Base-by-base conservation (phyloP, 2,329 filamentous ascomycete genomes). In the Diaporthe vexans region DNA sequence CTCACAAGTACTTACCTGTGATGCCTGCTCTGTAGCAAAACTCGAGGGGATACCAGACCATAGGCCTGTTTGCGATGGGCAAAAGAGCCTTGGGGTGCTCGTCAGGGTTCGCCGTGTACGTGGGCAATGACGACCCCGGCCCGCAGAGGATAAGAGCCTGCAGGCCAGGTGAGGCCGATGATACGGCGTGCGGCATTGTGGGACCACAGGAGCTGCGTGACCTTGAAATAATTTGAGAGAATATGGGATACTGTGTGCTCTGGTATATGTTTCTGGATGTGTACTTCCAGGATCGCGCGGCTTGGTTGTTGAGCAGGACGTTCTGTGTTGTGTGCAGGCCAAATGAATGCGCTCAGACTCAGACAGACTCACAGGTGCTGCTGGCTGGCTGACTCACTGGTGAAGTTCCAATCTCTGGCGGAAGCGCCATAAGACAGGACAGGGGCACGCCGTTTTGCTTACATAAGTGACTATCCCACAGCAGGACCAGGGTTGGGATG, bases 31-130 rank as follows among this genome's bases (percentile, higher is more conserved):
- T 91, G 80, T 95, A 94, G 83, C 94, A 96, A 85, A 94, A 96
- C 79, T 96, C 94, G 54, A 97, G 90, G 8, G 94, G 92, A 82
- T 97, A 97, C 93, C 94, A 96, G 59, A 97, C 92, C 94, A 97
- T 97, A 1, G 94, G 94, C 78, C 94, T 86, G 82, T 97, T 97
- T 48, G 94, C 94, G 75, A 97, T 93, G 8, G 94, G 94, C 10
- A 97, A 85, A 29, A 97, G 89, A 13, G 94, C 94, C 84, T 97
- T 97, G 13, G 94, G 94, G 76, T 94, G 92, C 80, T 95, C 93
- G 83, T 93, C 91, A 7, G 94, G 93, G 76, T 92, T 94, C 3
- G 93, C 92, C 2, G 94, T 95, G 81, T 97, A 96, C 1, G 94
- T 96, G 59, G 93, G 92, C 78, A 97, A 93, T 0, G 93, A 95